Base-by-base conservation (phyloP, 192 early-diverging fungal genomes). In the Podochytrium sp. region DNA sequence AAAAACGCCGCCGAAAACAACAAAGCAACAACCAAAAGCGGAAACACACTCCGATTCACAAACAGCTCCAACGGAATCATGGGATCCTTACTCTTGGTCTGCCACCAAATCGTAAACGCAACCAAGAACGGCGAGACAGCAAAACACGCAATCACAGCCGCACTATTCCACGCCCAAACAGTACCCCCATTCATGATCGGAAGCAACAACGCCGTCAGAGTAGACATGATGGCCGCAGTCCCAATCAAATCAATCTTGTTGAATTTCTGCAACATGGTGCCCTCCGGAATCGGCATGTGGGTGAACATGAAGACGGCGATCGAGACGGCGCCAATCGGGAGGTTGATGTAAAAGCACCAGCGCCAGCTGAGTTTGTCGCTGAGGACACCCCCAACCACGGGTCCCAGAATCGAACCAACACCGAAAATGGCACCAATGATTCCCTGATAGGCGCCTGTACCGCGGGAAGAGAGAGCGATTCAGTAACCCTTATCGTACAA, bases 381-480 rank as follows among this genome's bases (percentile, higher is more conserved):
- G 43, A 97, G 91, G 10, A 90, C 77, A 41, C 96, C 96, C 65
- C 96, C 96, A 6, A 96, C 63, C 18, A 95, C 81, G 0, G 96
- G 94, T 3, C 94, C 96, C 3, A 95, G 59, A 3, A 93, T 90
- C 1, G 91, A 90, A 2, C 92, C 87, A 41, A 94, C 62, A 1
- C 90, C 93, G 84, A 93, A 91, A 0, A 91, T 89, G 62, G 87
- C 91, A 35, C 92, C 92, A 18, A 94, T 85, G 34, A 94, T 76
- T 20, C 12, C 52, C 25, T 20, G 7, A 1, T 55, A 55, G 7
- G 7, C 23, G 7, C 52, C 52, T 55, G 52, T 20, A 55, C 7
- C n/a, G n/a, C n/a, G n/a, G n/a, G n/a, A n/a, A n/a, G n/a, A n/a
- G n/a, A n/a, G n/a, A n/a, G n/a, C n/a, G n/a, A n/a, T n/a, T n/a